Conservation (phyloP, 768 basidiomycete genomes). For the Pilatotrama ljubarskyi region DNA sequence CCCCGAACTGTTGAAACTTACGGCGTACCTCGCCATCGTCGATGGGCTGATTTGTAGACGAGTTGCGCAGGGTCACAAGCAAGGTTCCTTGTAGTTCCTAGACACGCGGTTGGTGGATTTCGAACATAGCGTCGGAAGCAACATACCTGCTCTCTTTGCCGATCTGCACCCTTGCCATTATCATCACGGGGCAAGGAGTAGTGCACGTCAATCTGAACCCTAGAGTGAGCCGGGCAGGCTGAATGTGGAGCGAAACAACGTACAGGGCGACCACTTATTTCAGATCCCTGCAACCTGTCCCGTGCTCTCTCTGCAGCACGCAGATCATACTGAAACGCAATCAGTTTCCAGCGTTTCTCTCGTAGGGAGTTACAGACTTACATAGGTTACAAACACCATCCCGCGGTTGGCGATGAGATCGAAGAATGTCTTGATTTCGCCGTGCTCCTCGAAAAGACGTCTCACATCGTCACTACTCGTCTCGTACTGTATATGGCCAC, state of each 20-base stretch:
- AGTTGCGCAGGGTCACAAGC: constrained; percentile 74
- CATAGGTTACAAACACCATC: constrained; percentile 99
- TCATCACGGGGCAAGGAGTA: constrained; percentile 94
- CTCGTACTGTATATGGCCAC: constrained; percentile 65
- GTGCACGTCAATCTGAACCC: constrained; percentile 90
- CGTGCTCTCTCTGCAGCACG: constrained; percentile 91
- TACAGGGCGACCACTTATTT: constrained; percentile 87
- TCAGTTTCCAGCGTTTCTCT: not conserved
- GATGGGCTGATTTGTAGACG: constrained; percentile 64
- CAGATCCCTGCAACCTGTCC: constrained; percentile 86
- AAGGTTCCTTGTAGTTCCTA: constrained; percentile 84
- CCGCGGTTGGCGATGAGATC: constrained; percentile 92
- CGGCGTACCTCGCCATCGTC: constrained; percentile 85
- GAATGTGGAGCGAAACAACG: constrained; percentile 35
- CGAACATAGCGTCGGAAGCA: not conserved
- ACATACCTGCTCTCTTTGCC: constrained; percentile 83
- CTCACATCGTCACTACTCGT: constrained; percentile 85
- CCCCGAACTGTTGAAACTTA: constrained; percentile 87
- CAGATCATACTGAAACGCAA: constrained; percentile 71
- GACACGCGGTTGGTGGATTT: not conserved
- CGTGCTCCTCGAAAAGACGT: constrained; percentile 85
- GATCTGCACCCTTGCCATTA: constrained; percentile 50
- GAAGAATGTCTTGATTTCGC: constrained; percentile 96
- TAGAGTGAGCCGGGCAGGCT: constrained; percentile 7
- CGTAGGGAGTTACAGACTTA: constrained; percentile 47